phyloP scores from a whole-genome alignment of 176 grass and related monocot species.

The Stipa capillata region DNA sequence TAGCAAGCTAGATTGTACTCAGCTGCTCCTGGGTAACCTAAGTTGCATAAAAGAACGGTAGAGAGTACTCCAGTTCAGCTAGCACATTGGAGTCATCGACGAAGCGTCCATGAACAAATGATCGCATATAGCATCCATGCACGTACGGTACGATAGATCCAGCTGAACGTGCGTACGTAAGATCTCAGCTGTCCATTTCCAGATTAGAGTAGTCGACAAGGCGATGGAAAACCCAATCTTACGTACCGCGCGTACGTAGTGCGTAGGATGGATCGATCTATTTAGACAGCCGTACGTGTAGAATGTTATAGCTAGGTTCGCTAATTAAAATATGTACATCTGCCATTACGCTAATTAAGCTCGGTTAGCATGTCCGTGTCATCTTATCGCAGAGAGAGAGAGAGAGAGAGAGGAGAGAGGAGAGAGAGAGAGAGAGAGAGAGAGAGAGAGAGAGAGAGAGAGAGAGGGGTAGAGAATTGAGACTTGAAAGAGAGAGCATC shows the following conservation, averaged over 20 bases:
- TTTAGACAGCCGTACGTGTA: not conserved
- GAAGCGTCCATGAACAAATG: not conserved
- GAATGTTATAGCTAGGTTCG: not conserved
- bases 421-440: too few species aligned
- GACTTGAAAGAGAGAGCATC: not conserved
- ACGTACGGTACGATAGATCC: slow-evolving; percentile 8
- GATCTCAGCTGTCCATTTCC: not conserved
- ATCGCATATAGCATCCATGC: not conserved
- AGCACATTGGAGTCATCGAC: slow-evolving; percentile 16
- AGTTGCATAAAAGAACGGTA: not conserved
- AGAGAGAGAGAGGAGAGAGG: not conserved
- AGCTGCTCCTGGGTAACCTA: not conserved
- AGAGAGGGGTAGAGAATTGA: too few species aligned
- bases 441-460: not conserved
- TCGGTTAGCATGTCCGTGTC: slow-evolving; percentile 23
- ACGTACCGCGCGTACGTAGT: not conserved
- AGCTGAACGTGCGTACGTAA: not conserved
- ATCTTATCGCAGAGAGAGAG: not conserved
- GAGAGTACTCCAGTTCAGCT: not conserved
- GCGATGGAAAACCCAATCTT: not conserved
- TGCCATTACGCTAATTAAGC: not conserved
- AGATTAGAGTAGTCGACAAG: not conserved
- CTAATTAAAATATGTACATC: not conserved
- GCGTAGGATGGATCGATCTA: not conserved
- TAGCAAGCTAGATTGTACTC: not conserved